phyloP scores from a whole-genome alignment of 495 filamentous ascomycete species.

The Tuber microsphaerosporum region DNA sequence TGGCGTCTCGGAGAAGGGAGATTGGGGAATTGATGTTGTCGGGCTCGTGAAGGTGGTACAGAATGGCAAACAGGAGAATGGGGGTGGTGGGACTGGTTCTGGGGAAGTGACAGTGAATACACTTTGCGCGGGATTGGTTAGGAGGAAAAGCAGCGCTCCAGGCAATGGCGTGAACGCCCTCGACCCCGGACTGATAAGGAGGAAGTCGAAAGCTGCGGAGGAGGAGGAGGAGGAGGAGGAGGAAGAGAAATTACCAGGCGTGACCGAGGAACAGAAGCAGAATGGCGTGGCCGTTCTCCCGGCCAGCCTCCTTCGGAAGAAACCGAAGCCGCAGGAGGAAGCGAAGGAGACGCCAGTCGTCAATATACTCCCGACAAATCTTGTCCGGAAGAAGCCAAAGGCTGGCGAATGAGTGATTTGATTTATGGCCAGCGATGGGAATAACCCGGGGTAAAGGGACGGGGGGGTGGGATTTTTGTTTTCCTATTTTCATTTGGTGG shows the following conservation, averaged over 20 bases:
- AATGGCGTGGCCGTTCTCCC: slow-evolving; percentile 44
- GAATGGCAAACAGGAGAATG: not conserved
- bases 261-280: slow-evolving; percentile 34
- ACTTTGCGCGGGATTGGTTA: slow-evolving; percentile 47
- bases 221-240: slow-evolving; percentile 22
- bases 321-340: slow-evolving; percentile 30
- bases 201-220: slow-evolving; percentile 41
- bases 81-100: slow-evolving; percentile 1
- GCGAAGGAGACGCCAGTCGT: slow-evolving; percentile 22
- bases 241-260: slow-evolving; percentile 8
- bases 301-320: slow-evolving; percentile 51
- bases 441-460: not conserved
- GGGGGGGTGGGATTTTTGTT: not conserved
- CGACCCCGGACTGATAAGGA: slow-evolving; percentile 26
- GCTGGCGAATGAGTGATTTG: slow-evolving; percentile 24
- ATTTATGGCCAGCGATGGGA: not conserved
- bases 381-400: slow-evolving; percentile 65
- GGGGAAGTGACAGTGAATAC: slow-evolving; percentile 33
- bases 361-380: slow-evolving; percentile 35
- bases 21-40: slow-evolving; percentile 52
- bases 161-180: slow-evolving; percentile 30
- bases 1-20: slow-evolving; percentile 37
- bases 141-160: slow-evolving; percentile 50
- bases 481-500: not conserved
- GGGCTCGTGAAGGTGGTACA: slow-evolving; percentile 44